Base-by-base conservation (phyloP, 306 rosid genomes). In the Cercis canadensis region DNA sequence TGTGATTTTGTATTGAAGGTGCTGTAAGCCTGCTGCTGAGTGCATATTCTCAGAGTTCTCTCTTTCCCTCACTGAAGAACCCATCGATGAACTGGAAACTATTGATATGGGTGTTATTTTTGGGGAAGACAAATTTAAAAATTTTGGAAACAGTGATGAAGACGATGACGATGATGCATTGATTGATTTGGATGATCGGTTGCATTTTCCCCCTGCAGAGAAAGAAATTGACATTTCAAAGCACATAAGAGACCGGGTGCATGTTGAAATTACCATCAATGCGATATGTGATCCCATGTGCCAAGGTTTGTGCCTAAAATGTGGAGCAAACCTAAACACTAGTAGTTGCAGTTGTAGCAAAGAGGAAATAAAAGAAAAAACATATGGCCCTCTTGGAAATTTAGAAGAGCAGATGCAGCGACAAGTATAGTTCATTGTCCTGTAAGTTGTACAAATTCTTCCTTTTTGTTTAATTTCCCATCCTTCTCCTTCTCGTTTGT, bases 141-240 rank as follows among this genome's bases (percentile, higher is more conserved):
- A 50, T 15, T 61, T 62, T 9, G 77, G 77, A 58, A 69, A 51
- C 63, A 57, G 73, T 21, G 80, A 71, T 0, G 82, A 72, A 1
- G 90, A 84, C 4, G 83, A 84, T 14, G 89, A n/a, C n/a, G n/a
- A 80, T 39, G 87, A 74, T 5, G 79, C 79, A 8, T 65, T 70
- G 33, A 81, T 94, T 10, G 96, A 90, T 62, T 75, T 78, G 41
- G 97, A 90, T 24, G 98, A 94, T 75, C 83, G 62, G 49, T 81
- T 94, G 21, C 79, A 90, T 72, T 94, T 94, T 68, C 96, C 96
- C 29, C 82, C 73, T 0, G 87, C 46, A 43, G 84, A 80, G 65
- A 90, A 81, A 80, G 88, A 84, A 62, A 86, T 90, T 74, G 97
- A 90, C 75, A 89, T 94, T 83, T 94, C 98, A 54, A 94, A 94